Conservation (phyloP, 768 basidiomycete genomes). For the Pholiota microspora region DNA sequence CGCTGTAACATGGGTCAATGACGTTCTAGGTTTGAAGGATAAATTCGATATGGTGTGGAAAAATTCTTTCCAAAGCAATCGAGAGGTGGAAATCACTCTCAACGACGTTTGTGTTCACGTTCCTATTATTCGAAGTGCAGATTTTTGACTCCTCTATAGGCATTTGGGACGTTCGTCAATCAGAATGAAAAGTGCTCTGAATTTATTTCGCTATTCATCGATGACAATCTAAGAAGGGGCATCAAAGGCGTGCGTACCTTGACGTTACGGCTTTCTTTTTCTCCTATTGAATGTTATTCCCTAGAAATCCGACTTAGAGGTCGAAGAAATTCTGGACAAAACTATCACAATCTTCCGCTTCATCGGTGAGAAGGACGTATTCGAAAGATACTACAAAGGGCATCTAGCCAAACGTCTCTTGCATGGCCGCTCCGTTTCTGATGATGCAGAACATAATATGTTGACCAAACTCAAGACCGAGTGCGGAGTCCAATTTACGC, state of each 20-base stretch:
- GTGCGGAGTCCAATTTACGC: conserved; percentile 95
- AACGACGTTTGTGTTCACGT: conserved; percentile 86
- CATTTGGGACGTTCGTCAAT: conserved; percentile 92
- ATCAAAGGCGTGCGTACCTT: conserved; percentile 77
- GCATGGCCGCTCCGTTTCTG: conserved; percentile 83
- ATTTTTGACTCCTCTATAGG: conserved; percentile 43
- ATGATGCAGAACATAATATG: conserved; percentile 98
- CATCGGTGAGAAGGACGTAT: conserved; percentile 93
- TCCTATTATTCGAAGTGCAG: not conserved
- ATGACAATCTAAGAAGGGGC: conserved; percentile 93
- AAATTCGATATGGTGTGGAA: conserved; percentile 80
- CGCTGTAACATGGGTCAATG: conserved; percentile 92
- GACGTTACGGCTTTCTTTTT: not conserved
- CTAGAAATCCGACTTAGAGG: conserved; percentile 93
- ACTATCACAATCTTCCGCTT: conserved; percentile 96
- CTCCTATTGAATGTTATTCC: conserved; percentile 10
- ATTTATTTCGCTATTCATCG: conserved; percentile 94
- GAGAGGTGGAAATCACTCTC: conserved; percentile 74
- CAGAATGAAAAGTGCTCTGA: conserved; percentile 85
- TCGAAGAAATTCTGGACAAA: conserved; percentile 89
- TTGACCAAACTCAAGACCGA: conserved; percentile 95
- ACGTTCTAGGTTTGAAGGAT: conserved; percentile 88
- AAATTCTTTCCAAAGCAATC: conserved; percentile 67
- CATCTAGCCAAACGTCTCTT: conserved; percentile 94
- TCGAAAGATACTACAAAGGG: conserved; percentile 96